Conservation (phyloP, 805 yeast genomes). For the Yarrowia osloensis region DNA sequence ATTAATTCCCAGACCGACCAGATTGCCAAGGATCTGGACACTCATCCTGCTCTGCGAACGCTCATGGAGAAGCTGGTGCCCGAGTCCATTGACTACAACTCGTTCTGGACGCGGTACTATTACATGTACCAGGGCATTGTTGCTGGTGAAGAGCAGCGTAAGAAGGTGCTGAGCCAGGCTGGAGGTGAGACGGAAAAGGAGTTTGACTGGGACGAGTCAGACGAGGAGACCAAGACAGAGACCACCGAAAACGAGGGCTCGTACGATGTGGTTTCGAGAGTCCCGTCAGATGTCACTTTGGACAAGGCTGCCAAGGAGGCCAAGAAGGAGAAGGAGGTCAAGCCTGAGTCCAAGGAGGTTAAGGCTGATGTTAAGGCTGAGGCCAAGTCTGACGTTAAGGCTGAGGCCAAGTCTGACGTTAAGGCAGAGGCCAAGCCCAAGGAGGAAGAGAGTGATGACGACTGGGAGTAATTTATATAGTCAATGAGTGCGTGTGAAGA, state of each 20-base stretch:
- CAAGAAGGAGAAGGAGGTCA: background rate
- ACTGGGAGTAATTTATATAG: conserved; percentile 29
- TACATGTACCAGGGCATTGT: conserved; percentile 54
- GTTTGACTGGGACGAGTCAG: conserved; percentile 32
- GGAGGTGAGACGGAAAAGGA: conserved; percentile 48
- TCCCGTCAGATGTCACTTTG: background rate
- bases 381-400: background rate
- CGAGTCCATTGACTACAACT: conserved; percentile 53
- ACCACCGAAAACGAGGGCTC: conserved; percentile 7
- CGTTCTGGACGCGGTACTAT: conserved; percentile 78
- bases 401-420: background rate
- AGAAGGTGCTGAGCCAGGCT: conserved; percentile 55
- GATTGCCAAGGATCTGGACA: conserved; percentile 51
- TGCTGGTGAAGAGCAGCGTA: conserved; percentile 65
- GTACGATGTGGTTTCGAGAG: conserved; percentile 17
- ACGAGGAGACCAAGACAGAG: conserved; percentile 9
- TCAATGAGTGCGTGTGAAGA: background rate
- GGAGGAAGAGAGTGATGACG: conserved; percentile 28
- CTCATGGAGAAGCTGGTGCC: conserved; percentile 72
- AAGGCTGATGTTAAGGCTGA: too few relatives aligned
- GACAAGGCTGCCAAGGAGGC: background rate
- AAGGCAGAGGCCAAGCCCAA: background rate
- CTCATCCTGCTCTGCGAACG: conserved; percentile 54
- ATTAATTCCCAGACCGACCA: conserved; percentile 54
- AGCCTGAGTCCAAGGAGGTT: background rate